Evolutionary conservation across 345 rosid genomes (phyloP).

Genomic region (Eutrema japonicum): DNA sequence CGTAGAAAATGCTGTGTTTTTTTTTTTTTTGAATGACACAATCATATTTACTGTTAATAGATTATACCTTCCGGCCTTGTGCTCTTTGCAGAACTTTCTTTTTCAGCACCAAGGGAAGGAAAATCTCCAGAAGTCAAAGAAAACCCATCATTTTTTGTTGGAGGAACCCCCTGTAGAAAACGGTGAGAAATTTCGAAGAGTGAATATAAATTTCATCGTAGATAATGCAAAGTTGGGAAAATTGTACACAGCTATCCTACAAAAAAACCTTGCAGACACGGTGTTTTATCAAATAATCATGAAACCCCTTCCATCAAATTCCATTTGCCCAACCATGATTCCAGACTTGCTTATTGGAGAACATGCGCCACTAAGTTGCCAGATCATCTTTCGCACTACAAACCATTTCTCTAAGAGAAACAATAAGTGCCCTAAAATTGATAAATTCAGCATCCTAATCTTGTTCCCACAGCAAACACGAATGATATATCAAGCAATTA

Average conservation of each 20-base stretch:
- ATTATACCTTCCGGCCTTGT: conserved; percentile 66
- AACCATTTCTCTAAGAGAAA: conserved; percentile 21
- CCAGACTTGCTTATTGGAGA: conserved; percentile 5
- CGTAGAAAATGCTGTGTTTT: conserved; percentile 10
- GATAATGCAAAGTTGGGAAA: conserved; percentile 13
- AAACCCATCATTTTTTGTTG: conserved; percentile 75
- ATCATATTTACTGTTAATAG: conserved; percentile 4
- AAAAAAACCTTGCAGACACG: background rate
- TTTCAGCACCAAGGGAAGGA: conserved; percentile 93
- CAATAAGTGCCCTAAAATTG: background rate
- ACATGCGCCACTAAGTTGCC: conserved; percentile 14
- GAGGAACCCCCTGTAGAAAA: conserved; percentile 66
- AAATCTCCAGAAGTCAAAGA: conserved; percentile 91
- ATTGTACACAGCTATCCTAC: conserved; percentile 20
- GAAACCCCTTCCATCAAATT: conserved; percentile 30
- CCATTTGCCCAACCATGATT: conserved; percentile 17
- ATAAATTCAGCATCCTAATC: conserved; percentile 7
- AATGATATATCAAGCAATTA: conserved; percentile 7
- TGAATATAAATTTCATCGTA: background rate
- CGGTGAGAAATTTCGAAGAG: conserved; percentile 20
- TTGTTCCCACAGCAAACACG: conserved; percentile 19
- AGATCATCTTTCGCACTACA: conserved; percentile 20
- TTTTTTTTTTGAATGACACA: conserved; percentile 9
- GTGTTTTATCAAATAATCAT: conserved; percentile 13
- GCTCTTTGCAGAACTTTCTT: conserved; percentile 60